phyloP scores from a whole-genome alignment of 23 red algal species.

The Rhodosorus marinus region DNA sequence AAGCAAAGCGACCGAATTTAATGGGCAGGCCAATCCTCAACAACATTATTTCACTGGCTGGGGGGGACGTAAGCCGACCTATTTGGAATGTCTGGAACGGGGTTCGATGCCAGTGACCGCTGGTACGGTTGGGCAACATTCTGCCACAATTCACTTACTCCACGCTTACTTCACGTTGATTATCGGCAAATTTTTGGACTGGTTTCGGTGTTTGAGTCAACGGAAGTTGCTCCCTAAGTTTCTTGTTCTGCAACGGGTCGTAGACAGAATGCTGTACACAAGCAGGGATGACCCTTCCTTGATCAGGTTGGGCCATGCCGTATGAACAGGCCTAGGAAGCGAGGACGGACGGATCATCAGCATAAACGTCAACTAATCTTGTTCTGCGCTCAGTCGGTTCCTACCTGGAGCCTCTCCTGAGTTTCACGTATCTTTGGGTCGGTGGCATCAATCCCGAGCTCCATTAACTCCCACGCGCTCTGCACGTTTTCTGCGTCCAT shows the following conservation, averaged over 20 bases:
- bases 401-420: conserved; percentile 35
- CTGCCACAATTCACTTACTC: no score
- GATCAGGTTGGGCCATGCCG: conserved; percentile 41
- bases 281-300: conserved; percentile 28
- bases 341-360: no score
- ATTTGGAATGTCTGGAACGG: no score
- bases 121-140: no score
- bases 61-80: no score
- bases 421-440: conserved; percentile 48
- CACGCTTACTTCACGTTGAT: conserved; percentile 3
- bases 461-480: conserved; percentile 41
- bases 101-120: no score
- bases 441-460: conserved; percentile 4
- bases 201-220: conserved; percentile 5
- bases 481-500: conserved; percentile 58
- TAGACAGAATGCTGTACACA: conserved; percentile 57
- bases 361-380: no score
- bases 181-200: conserved; percentile 5
- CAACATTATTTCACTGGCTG: no score
- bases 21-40: no score
- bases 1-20: no score
- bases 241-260: conserved; percentile 26
- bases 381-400: no score
- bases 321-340: conserved; percentile 52
- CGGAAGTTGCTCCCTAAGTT: conserved; percentile 23